Evolutionary conservation across 2,329 filamentous ascomycete species (phyloP), one percentile per base, ranked within the genome.

Genomic region (Calonectria pteridis): DNA sequence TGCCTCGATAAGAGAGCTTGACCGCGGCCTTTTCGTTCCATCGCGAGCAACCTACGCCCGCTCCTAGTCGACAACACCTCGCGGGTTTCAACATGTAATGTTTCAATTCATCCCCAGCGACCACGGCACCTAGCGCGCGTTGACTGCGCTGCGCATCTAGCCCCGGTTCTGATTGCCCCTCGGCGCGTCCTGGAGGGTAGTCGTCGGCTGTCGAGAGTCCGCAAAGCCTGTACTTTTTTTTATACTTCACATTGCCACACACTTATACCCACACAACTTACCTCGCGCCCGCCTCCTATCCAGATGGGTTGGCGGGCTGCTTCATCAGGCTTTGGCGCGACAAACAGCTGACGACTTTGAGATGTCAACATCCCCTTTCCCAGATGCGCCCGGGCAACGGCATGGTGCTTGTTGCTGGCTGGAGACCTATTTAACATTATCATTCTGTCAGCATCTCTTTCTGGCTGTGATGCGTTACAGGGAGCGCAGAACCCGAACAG

Each of bases 11-110:
- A 74, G 76, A 78, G 65, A 80, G 79, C 79, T 79, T 75, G 79
- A 78, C 50, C 75, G 77, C 78, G 77, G 77, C 74, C 75, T 73
- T 77, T 74, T 74, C 76, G 75, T 75, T 80, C 77, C 79, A 80
- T 81, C 78, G 70, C 74, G 68, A 74, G 68, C 73, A 75, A 46
- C 23, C n/a, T 64, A 75, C 67, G 58, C 76, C 78, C 73, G 78
- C 76, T 77, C 73, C 67, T 50, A 69, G 35, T 69, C 50, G 70
- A 71, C 68, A 46, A 46, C 70, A 46, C 49, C 71, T 75, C 58
- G 69, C 71, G 72, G 73, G 74, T 71, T 78, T 76, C 73, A 72
- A 72, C 73, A 43, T 37, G 78, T 78, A 67, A 74, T 73, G 53
- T 76, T 80, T 76, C 76, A 35, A 71, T 82, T 81, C 73, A 75